A percentile compares a stretch with the other conserved stretches of the same genome.
Evolutionary conservation across 2,329 filamentous ascomycete species (phyloP).

Genomic region (Trichophyton benhamiae): DNA sequence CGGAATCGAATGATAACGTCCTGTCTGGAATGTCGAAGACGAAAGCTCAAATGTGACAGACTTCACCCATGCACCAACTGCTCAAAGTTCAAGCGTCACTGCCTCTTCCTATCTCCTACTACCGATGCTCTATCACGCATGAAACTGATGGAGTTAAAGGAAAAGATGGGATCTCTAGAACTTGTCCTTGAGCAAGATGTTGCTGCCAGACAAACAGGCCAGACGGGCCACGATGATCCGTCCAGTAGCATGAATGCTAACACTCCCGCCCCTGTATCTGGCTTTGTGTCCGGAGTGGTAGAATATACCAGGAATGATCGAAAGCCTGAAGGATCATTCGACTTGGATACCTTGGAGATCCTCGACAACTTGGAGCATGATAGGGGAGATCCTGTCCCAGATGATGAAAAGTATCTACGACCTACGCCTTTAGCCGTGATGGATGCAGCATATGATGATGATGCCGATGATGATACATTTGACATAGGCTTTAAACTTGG

Average conservation of each 20-base stretch:
- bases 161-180: conserved; percentile 62
- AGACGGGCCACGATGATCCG: conserved; percentile 1
- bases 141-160: conserved; percentile 63
- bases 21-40: conserved; percentile 56
- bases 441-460: conserved; percentile 57
- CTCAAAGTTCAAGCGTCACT: conserved; percentile 40
- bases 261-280: neutral
- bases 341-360: neutral
- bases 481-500: conserved; percentile 62
- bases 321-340: neutral
- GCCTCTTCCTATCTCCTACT: conserved; percentile 53
- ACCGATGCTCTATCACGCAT: conserved; percentile 58
- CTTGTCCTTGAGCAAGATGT: conserved; percentile 57
- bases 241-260: neutral
- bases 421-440: conserved; percentile 50
- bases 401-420: conserved; percentile 49
- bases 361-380: conserved; percentile 45
- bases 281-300: neutral
- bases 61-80: conserved; percentile 54
- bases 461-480: conserved; percentile 52
- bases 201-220: conserved; percentile 32
- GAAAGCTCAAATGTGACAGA: conserved; percentile 68
- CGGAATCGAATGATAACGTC: conserved; percentile 59
- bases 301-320: neutral
- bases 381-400: conserved; percentile 23